Percentiles rank a stretch among this genome's conserved stretches.
Evolutionary conservation across 495 filamentous ascomycete species (phyloP).

Genomic region (Oleoguttula mirabilis): DNA sequence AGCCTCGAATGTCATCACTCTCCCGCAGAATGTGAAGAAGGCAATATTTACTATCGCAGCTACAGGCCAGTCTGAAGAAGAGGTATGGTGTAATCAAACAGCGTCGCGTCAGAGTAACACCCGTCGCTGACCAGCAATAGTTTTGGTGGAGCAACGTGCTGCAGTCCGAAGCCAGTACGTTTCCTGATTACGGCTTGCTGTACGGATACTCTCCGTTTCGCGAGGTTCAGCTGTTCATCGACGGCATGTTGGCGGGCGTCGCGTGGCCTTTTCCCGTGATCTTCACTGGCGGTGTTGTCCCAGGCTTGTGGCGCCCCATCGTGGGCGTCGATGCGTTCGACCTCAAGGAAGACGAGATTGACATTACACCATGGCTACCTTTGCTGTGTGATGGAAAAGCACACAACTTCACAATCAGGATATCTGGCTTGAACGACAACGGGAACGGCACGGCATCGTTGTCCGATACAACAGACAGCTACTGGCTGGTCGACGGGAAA

Average conservation of each 20-base stretch:
- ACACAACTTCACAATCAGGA: slow-evolving; percentile 61
- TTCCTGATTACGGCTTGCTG: slow-evolving; percentile 42
- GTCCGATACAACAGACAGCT: slow-evolving; percentile 48
- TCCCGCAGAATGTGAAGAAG: slow-evolving; percentile 51
- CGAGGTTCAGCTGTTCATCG: slow-evolving; percentile 70
- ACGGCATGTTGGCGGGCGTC: slow-evolving; percentile 64
- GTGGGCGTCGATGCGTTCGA: slow-evolving; percentile 80
- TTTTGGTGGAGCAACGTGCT: slow-evolving; percentile 86
- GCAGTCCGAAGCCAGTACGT: slow-evolving; percentile 49
- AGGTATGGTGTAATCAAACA: slow-evolving; percentile 28
- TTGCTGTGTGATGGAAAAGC: slow-evolving; percentile 49
- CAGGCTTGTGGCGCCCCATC: slow-evolving; percentile 71
- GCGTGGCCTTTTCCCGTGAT: slow-evolving; percentile 79
- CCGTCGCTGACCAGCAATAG: background rate
- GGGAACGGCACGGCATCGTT: slow-evolving; percentile 38
- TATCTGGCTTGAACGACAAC: slow-evolving; percentile 51
- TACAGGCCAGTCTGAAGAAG: slow-evolving; percentile 65
- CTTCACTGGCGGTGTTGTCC: slow-evolving; percentile 78
- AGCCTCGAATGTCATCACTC: slow-evolving; percentile 44
- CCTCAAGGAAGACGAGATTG: slow-evolving; percentile 68
- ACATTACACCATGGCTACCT: slow-evolving; percentile 68
- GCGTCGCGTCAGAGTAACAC: background rate
- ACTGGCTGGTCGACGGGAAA: slow-evolving; percentile 77
- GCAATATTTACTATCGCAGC: slow-evolving; percentile 68
- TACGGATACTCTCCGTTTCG: slow-evolving; percentile 68